Percentiles rank a stretch among this genome's conserved stretches.
phyloP scores from a whole-genome alignment of 352 stramenopile species.

The Phytophthora podocarpi region DNA sequence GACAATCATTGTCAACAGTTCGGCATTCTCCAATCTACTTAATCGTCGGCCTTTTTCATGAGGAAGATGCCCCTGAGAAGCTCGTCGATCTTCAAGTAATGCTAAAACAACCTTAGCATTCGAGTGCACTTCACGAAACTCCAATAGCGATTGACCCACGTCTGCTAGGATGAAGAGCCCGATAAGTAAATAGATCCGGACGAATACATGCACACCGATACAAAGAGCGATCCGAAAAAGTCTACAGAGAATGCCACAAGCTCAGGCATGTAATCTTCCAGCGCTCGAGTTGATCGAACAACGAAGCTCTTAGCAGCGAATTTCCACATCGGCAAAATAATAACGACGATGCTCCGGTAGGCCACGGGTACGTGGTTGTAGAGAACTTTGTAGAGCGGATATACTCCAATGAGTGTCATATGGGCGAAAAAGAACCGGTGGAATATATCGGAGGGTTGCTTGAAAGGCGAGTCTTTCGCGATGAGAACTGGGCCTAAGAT shows the following conservation, averaged over 20 bases:
- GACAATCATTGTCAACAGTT: not conserved
- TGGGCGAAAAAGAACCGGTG: slow-evolving; percentile 4
- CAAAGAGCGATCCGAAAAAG: slow-evolving; percentile 20
- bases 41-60: not conserved
- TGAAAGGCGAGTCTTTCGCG: slow-evolving; percentile 3
- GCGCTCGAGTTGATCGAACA: not conserved
- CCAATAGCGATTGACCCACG: not conserved
- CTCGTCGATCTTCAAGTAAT: not conserved
- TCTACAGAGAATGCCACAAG: slow-evolving; percentile 14
- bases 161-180: not conserved
- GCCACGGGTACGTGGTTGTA: not conserved
- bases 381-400: slow-evolving; percentile 13
- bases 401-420: slow-evolving; percentile 1
- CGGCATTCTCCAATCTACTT: not conserved
- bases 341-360: not conserved
- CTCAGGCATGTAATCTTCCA: slow-evolving; percentile 12
- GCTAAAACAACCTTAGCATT: not conserved
- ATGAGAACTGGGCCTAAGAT: slow-evolving; percentile 9
- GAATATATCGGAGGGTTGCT: not conserved
- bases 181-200: not conserved
- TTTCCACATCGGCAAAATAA: slow-evolving; percentile 10
- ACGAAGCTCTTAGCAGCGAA: slow-evolving; percentile 3
- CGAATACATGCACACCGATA: slow-evolving; percentile 18
- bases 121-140: slow-evolving; percentile 4
- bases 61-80: not conserved